These are phyloP conservation scores for Populus hybrid DNA, from an alignment of 441 rosid genomes.

Conservation along the genomic window DNA sequence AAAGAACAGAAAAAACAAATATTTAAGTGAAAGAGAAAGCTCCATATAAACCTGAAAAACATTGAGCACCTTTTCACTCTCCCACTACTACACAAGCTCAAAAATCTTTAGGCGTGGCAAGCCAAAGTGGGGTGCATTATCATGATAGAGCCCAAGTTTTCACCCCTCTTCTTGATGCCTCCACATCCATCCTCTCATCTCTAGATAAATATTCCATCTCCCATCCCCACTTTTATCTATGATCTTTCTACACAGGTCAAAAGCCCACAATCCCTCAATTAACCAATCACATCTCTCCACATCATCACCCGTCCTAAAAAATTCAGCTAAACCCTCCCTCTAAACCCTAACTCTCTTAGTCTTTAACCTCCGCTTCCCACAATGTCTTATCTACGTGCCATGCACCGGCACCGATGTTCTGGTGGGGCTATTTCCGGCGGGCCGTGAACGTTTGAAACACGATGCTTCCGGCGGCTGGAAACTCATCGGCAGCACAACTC, in stretches of 20 bases:
- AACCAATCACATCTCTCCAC: constrained; percentile 36
- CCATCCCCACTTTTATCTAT: not conserved
- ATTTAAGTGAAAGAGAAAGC: constrained; percentile 10
- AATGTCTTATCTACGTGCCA: constrained; percentile 1
- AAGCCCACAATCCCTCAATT: constrained; percentile 7
- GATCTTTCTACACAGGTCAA: constrained; percentile 22
- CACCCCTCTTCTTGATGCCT: constrained; percentile 12
- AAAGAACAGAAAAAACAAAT: too few species aligned
- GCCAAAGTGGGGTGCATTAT: constrained; percentile 87
- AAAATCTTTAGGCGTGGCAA: constrained; percentile 74
- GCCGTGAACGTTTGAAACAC: constrained; percentile 77
- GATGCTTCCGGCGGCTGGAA: constrained; percentile 65
- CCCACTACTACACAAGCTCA: constrained; percentile 37
- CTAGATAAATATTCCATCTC: not conserved
- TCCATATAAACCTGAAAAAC: constrained; percentile 31
- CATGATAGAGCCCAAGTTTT: constrained; percentile 32
- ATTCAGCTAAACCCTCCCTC: constrained; percentile 9
- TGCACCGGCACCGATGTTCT: not conserved
- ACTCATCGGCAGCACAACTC: constrained; percentile 67
- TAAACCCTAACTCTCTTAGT: not conserved
- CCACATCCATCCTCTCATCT: constrained; percentile 19
- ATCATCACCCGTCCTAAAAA: constrained; percentile 28
- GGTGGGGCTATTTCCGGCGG: constrained; percentile 51
- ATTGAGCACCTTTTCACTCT: constrained; percentile 17
- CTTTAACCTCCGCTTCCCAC: constrained; percentile 2